Evolutionary conservation across 805 yeast genomes (phyloP).

Genomic region (Candida saitoana): DNA sequence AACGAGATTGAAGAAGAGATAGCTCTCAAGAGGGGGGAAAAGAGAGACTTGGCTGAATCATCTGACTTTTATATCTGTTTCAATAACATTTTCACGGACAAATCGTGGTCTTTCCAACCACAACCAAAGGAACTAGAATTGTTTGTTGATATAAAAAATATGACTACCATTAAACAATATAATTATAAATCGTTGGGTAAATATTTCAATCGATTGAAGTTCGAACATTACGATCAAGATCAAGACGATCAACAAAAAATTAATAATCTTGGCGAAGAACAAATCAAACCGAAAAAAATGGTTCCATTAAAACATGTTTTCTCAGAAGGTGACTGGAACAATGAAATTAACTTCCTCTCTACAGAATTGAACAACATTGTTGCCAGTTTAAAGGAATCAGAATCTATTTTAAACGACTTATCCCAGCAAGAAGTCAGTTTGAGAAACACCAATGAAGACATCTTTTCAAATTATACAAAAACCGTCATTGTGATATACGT

Average conservation of each 20-base stretch:
- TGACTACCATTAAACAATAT: conserved; percentile 29
- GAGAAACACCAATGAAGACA: conserved; percentile 37
- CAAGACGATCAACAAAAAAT: not conserved
- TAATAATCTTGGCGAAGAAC: not conserved
- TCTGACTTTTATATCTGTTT: conserved; percentile 36
- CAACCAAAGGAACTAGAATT: conserved; percentile 28
- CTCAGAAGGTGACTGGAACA: conserved; percentile 30
- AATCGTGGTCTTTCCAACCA: conserved; percentile 40
- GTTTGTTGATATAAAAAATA: conserved; percentile 32
- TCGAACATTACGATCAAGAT: conserved; percentile 3
- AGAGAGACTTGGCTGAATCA: conserved; percentile 13
- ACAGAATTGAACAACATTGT: conserved; percentile 28
- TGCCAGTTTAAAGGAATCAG: conserved; percentile 28
- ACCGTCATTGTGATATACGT: conserved; percentile 23
- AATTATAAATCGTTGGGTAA: conserved; percentile 26
- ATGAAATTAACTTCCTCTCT: conserved; percentile 24
- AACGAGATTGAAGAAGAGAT: not conserved
- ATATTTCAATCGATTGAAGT: conserved; percentile 23
- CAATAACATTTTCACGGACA: conserved; percentile 39
- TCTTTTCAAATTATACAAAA: conserved; percentile 30
- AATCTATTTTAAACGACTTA: conserved; percentile 22
- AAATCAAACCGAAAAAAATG: conserved; percentile 6
- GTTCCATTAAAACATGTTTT: conserved; percentile 12
- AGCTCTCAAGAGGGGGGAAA: conserved; percentile 2
- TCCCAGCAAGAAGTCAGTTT: conserved; percentile 31